These are phyloP conservation scores for Anthracocystis walkeri DNA, from an alignment of 1,284 basidiomycete species.

Conservation along the genomic window DNA sequence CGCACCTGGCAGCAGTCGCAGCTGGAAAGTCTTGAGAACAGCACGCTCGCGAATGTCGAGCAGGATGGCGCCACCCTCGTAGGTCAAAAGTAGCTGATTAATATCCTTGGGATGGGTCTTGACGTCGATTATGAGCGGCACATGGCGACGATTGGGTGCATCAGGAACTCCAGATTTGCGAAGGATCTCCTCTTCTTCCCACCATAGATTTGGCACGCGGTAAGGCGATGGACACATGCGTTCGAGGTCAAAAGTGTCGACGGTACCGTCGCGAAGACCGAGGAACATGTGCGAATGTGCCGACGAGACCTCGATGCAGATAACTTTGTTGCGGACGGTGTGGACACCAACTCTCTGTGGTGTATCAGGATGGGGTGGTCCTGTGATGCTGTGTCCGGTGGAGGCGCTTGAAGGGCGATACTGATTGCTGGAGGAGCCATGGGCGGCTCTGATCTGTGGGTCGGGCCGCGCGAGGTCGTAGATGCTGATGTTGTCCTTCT, in stretches of 20 bases:
- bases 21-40: constrained; percentile 57
- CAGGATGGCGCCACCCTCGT: constrained; percentile 75
- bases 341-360: constrained; percentile 57
- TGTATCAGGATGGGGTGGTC: constrained; percentile 55
- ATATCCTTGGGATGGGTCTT: constrained; percentile 81
- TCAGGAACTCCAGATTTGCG: constrained; percentile 74
- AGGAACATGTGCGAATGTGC: constrained; percentile 80
- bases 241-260: constrained; percentile 71
- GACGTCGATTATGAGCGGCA: constrained; percentile 66
- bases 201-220: constrained; percentile 75
- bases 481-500: constrained; percentile 76
- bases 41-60: constrained; percentile 60
- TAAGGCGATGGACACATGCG: constrained; percentile 64
- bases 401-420: constrained; percentile 43
- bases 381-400: constrained; percentile 44
- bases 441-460: constrained; percentile 52
- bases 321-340: constrained; percentile 67
- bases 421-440: constrained; percentile 42
- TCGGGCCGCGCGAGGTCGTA: constrained; percentile 77
- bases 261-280: constrained; percentile 70
- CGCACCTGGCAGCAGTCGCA: constrained; percentile 62
- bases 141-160: constrained; percentile 71
- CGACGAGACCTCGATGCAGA: constrained; percentile 77
- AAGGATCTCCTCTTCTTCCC: constrained; percentile 77
- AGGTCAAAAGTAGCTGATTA: constrained; percentile 83